Evolutionary conservation across 495 filamentous ascomycete species (phyloP), one percentile per base, ranked within the genome.

Genomic region (Penicillium samsonianum): DNA sequence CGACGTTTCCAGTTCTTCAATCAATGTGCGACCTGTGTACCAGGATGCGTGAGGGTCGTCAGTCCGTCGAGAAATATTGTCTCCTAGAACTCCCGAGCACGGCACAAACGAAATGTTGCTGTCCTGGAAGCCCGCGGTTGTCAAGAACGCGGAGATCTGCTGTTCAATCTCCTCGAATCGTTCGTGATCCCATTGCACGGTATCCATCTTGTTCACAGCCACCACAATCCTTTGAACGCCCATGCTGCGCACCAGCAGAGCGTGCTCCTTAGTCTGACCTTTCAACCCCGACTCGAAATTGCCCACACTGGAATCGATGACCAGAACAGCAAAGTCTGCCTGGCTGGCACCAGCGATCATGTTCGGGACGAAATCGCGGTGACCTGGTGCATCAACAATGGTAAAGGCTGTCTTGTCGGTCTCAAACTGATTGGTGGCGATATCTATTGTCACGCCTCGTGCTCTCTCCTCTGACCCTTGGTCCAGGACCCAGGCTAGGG

Each of bases 311-410:
- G 94, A 87, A 69, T 98, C 94, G 50, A 98, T 89, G 33, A 98
- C 94, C 5, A 98, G 78, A 9, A 98, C 88, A 0, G 93, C 95
- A 68, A 98, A 96, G 70, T 98, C 95, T 3, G 94, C 94, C 71
- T 97, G 93, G 40, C 88, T 91, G 23, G 92, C 92, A 0, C 94
- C 94, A 4, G 92, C 95, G 66, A 98, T 97, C 94, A 98, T 98
- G 70, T 96, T 98, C 2, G 94, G 94, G 40, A 98, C 90, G 68
- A 98, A 98, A 64, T 98, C 95, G 61, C 85, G 81, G 72, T 98
- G 94, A 0, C 94, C 94, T 2, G 94, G 94, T 1, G 94, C 90
- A 72, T 98, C 94, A 3, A 98, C 80, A 46, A 98, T 98, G 9
- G 93, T 98, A 67, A 97, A 98, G 16, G 80, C 80, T 0, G 91